These are phyloP conservation scores for Plasmodium malariae DNA, from an alignment of 169 alveolate genomes.

Conservation along the genomic window DNA sequence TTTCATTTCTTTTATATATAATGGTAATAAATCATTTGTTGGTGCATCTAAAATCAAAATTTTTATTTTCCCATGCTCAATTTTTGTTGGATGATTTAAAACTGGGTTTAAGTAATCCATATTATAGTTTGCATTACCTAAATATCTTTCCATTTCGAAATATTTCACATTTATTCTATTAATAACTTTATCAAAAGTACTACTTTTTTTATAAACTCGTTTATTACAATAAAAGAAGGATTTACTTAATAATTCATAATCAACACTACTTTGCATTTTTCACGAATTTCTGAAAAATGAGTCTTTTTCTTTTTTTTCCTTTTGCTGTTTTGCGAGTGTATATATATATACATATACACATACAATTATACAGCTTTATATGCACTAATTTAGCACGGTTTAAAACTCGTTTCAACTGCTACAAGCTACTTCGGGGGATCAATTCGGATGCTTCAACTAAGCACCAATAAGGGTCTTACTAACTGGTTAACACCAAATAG, in stretches of 20 bases:
- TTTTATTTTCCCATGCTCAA: conserved; percentile 88
- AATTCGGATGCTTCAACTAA: too few relatives aligned
- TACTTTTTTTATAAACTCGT: neutral
- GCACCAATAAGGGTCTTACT: too few relatives aligned
- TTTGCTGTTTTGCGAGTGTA: neutral
- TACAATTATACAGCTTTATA: neutral
- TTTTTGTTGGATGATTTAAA: conserved; percentile 91
- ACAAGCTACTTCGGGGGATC: too few relatives aligned
- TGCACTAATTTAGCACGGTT: too few relatives aligned
- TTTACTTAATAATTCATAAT: conserved; percentile 3
- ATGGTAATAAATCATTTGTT: conserved; percentile 85
- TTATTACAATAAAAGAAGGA: conserved; percentile 10
- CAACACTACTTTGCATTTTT: conserved; percentile 33
- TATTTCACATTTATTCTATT: conserved; percentile 28
- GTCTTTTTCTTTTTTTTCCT: neutral
- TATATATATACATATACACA: neutral
- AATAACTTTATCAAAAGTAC: conserved; percentile 10
- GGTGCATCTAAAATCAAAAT: conserved; percentile 93
- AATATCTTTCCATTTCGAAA: conserved; percentile 34
- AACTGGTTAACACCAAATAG: too few relatives aligned
- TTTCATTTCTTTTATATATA: conserved; percentile 88
- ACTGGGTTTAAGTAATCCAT: conserved; percentile 74
- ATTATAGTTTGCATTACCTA: conserved; percentile 42
- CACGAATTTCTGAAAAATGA: neutral
- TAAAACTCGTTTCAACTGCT: too few relatives aligned